Percentiles rank a stretch among this genome's conserved stretches.
Evolutionary conservation across 2,329 filamentous ascomycete genomes (phyloP).

Genomic region (Calonectria crousiana): DNA sequence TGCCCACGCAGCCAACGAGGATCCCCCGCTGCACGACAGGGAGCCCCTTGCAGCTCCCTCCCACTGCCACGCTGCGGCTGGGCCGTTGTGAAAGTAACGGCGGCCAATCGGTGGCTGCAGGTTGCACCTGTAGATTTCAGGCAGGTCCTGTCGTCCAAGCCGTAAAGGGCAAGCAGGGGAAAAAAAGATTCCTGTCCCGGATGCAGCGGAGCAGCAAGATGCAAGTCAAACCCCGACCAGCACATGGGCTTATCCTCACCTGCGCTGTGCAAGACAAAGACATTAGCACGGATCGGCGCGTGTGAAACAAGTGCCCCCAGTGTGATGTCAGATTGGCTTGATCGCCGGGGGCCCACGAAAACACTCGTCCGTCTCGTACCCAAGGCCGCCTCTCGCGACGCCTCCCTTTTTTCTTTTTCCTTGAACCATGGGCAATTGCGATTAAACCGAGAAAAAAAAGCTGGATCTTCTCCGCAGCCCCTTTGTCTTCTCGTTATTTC

Average conservation of each 20-base stretch:
- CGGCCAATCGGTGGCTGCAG: not conserved
- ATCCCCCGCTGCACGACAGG: constrained; percentile 8
- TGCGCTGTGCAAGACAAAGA: not conserved
- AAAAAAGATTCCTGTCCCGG: not conserved
- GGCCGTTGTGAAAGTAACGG: not conserved
- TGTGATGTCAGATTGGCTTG: constrained; percentile 5
- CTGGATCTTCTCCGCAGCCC: not conserved
- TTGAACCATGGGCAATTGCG: not conserved
- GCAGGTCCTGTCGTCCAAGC: not conserved
- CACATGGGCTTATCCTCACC: not conserved
- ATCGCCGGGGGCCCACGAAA: not conserved
- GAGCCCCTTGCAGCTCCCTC: not conserved
- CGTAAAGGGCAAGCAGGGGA: not conserved
- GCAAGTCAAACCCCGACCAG: not conserved
- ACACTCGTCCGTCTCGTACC: not conserved
- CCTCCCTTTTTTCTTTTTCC: not conserved
- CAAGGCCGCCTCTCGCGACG: not conserved
- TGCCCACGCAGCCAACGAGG: not conserved
- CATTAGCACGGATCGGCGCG: constrained; percentile 7
- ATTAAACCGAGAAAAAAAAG: not conserved
- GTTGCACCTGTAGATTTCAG: not conserved
- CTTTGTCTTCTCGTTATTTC: not conserved
- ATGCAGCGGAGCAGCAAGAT: not conserved
- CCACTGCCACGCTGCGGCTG: not conserved
- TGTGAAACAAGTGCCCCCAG: constrained; percentile 12